Evolutionary conservation across 306 rosid species (phyloP).

Genomic region (Vachellia pachyceras): DNA sequence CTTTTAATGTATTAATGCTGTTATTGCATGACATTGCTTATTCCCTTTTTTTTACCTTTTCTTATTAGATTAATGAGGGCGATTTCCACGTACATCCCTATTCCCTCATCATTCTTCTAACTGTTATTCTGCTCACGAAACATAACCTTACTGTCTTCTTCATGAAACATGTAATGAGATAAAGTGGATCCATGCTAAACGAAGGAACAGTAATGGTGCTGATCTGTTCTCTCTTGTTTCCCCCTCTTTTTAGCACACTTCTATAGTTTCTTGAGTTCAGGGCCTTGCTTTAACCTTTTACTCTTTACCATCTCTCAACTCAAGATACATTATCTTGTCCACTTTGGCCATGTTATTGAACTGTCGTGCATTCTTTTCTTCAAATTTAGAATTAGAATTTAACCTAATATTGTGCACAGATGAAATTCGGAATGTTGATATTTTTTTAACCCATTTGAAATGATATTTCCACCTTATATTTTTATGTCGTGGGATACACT

Average conservation of each 20-base stretch:
- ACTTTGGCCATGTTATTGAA: background rate
- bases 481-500: background rate
- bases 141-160: background rate
- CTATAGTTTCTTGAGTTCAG: background rate
- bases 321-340: background rate
- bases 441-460: background rate
- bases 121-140: background rate
- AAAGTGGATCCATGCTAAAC: background rate
- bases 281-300: background rate
- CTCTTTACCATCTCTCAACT: background rate
- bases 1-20: background rate
- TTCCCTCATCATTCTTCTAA: background rate
- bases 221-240: background rate
- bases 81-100: background rate
- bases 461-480: background rate
- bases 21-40: background rate
- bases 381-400: slow-evolving; percentile 3
- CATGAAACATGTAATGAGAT: background rate
- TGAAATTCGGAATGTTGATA: background rate
- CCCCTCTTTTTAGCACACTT: background rate
- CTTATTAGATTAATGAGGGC: background rate
- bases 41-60: background rate
- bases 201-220: background rate
- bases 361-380: background rate
- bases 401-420: background rate